Percentiles rank a stretch among this genome's conserved stretches.
These are phyloP conservation scores for Ogataea saltuana DNA, from an alignment of 805 yeast genomes.

Conservation along the genomic window DNA sequence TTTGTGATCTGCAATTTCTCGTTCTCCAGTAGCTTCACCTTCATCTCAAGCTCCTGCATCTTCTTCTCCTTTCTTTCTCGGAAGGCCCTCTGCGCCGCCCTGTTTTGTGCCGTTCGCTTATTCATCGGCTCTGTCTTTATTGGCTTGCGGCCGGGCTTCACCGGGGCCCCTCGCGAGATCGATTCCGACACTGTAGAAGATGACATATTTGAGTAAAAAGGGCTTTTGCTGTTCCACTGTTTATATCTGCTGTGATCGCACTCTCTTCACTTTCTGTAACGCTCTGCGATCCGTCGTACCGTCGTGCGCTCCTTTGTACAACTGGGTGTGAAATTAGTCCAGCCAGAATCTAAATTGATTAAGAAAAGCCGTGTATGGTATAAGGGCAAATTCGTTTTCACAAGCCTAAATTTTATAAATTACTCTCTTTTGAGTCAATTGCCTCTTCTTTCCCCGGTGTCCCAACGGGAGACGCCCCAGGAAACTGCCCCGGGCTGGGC, in stretches of 20 bases:
- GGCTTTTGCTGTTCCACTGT: no score
- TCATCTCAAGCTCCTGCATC: slow-evolving; percentile 80
- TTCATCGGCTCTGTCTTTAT: slow-evolving; percentile 70
- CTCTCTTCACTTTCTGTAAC: no score
- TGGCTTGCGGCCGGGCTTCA: slow-evolving; percentile 82
- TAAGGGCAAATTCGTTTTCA: slow-evolving; percentile 4
- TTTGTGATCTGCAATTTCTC: slow-evolving; percentile 66
- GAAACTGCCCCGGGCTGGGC: neutral
- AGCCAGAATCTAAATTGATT: no score
- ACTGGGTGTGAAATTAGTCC: no score
- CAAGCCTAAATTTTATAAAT: neutral
- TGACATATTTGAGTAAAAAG: no score
- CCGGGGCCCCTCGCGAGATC: slow-evolving; percentile 8
- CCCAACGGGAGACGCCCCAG: no score
- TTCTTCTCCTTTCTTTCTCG: slow-evolving; percentile 90
- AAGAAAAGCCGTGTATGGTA: no score
- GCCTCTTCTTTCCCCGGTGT: no score
- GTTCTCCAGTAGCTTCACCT: slow-evolving; percentile 70
- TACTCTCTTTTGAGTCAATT: neutral
- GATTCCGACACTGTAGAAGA: neutral
- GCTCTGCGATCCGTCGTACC: no score
- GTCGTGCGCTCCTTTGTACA: neutral
- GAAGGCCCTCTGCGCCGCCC: slow-evolving; percentile 98
- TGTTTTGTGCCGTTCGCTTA: slow-evolving; percentile 92
- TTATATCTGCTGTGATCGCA: no score